phyloP scores from a whole-genome alignment of 139 green algal species.

The Tetraselmis chui region DNA sequence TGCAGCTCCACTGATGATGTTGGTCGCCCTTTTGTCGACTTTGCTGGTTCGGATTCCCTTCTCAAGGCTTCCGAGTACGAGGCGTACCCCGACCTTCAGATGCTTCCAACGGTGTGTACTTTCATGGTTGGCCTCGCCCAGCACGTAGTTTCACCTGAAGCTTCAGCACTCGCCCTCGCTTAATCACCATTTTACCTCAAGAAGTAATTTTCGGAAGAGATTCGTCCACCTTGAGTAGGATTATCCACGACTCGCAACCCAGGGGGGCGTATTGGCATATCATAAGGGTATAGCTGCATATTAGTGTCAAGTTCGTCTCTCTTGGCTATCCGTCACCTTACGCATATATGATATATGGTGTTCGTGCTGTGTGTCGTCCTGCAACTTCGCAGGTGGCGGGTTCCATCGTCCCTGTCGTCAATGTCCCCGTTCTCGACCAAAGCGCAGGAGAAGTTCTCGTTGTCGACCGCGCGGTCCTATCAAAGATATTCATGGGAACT shows the following conservation, averaged over 20 bases:
- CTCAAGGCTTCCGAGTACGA: background rate
- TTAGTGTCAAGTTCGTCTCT: no score
- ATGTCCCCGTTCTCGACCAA: background rate
- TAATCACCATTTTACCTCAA: no score
- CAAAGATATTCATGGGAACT: background rate
- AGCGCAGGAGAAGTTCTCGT: background rate
- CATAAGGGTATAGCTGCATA: no score
- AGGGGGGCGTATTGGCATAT: no score
- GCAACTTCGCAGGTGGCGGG: background rate
- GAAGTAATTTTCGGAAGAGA: no score
- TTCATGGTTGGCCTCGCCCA: no score
- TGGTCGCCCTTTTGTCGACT: background rate
- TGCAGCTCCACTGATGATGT: background rate
- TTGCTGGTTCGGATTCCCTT: background rate
- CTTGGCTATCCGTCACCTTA: no score
- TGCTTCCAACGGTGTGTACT: conserved; percentile 1
- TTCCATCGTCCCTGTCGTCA: background rate
- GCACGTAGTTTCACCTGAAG: no score
- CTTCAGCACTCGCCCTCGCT: no score
- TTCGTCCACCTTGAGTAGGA: no score
- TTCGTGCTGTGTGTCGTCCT: no score
- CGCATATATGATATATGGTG: background rate
- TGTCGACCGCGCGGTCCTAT: background rate
- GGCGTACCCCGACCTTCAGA: conserved; percentile 5
- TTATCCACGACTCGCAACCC: no score